phyloP scores from a whole-genome alignment of 164 flowering plant genomes.

The Santalum album region DNA sequence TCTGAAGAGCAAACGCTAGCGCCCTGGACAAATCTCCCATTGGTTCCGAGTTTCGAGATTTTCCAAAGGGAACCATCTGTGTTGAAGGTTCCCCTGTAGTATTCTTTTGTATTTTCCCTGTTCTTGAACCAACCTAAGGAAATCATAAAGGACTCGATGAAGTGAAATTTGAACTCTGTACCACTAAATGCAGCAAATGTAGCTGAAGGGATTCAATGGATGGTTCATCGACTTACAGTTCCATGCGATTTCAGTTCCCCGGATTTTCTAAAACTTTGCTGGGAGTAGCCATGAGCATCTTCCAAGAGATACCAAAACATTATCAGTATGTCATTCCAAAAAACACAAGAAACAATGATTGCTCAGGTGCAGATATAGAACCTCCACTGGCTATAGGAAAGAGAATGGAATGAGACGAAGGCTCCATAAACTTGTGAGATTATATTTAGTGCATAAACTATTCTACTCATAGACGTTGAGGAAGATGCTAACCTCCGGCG shows the following conservation, averaged over 20 bases:
- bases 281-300: conserved; percentile 35
- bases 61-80: conserved; percentile 43
- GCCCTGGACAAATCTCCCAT: conserved; percentile 55
- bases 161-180: conserved; percentile 5
- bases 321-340: no score
- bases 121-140: conserved; percentile 23
- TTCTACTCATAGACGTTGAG: no score
- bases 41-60: conserved; percentile 29
- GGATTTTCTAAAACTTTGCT: conserved; percentile 33
- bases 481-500: conserved; percentile 29
- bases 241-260: conserved; percentile 20
- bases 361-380: no score
- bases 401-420: no score
- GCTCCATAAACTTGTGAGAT: no score
- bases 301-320: background rate
- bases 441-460: no score
- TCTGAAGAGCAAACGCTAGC: conserved; percentile 51
- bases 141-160: background rate
- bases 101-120: conserved; percentile 10
- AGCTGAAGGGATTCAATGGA: background rate
- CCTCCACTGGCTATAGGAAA: no score
- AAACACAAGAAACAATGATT: no score
- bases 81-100: conserved; percentile 23
- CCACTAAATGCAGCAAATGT: background rate
- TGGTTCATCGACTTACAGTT: conserved; percentile 28